Percentiles rank a stretch among this genome's conserved stretches.
phyloP scores from a whole-genome alignment of 306 rosid species.

The Acmispon strigosus region DNA sequence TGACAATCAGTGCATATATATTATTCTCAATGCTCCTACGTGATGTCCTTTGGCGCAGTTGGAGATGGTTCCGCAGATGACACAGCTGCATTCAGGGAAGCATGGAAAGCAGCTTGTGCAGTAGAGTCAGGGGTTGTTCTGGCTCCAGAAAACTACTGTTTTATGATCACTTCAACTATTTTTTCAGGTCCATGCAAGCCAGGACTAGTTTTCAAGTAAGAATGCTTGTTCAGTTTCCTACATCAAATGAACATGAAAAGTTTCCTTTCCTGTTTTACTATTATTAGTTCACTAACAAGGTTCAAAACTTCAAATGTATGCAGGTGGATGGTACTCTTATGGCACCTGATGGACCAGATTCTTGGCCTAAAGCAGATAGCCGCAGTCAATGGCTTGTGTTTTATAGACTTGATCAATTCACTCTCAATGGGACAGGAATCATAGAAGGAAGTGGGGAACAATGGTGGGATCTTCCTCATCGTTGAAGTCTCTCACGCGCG shows the following conservation, averaged over 20 bases:
- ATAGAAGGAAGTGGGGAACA: constrained; percentile 91
- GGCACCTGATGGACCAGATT: constrained; percentile 90
- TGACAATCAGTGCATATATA: too few relatives aligned
- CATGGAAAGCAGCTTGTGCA: constrained; percentile 95
- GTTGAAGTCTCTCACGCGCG: too few relatives aligned
- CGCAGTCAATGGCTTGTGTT: constrained; percentile 85
- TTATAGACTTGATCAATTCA: constrained; percentile 69
- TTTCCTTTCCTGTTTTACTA: neutral
- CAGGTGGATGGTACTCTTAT: constrained; percentile 86
- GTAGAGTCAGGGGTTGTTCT: constrained; percentile 67
- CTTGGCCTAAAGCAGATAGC: constrained; percentile 78
- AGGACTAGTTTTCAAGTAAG: constrained; percentile 83
- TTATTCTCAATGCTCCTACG: too few relatives aligned
- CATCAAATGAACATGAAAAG: neutral
- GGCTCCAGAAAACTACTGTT: constrained; percentile 49
- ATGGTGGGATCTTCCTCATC: constrained; percentile 98
- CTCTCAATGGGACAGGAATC: constrained; percentile 77
- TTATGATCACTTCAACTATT: constrained; percentile 81
- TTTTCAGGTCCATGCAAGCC: constrained; percentile 94
- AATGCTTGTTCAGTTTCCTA: neutral
- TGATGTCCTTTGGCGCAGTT: constrained; percentile 67
- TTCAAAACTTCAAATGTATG: constrained; percentile 8
- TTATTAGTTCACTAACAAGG: neutral
- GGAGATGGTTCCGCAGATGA: constrained; percentile 90
- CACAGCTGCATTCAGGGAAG: constrained; percentile 63